Evolutionary conservation across 148 eudicot species (phyloP).

Genomic region (Bassia scoparia): DNA sequence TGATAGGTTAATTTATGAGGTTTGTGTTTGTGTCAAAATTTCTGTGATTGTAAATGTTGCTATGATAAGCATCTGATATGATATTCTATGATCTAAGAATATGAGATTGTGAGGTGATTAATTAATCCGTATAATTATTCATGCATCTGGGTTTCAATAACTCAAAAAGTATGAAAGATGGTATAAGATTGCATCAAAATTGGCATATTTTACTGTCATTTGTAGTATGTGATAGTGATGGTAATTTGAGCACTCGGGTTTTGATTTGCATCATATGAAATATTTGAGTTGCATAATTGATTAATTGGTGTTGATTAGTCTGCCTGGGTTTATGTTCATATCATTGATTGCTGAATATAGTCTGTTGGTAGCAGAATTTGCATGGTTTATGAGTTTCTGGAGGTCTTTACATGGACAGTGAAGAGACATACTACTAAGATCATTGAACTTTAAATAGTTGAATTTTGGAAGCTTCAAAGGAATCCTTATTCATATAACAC

Average conservation of each 20-base stretch:
- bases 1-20: neutral
- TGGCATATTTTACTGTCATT: neutral
- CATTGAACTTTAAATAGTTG: conserved; percentile 1
- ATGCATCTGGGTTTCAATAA: neutral
- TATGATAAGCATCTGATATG: neutral
- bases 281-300: neutral
- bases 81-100: neutral
- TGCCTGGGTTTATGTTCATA: neutral
- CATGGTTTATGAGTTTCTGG: conserved; percentile 25
- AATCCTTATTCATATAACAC: neutral
- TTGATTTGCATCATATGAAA: neutral
- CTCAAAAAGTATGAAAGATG: no score
- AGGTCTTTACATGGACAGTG: conserved; percentile 28
- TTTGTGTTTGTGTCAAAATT: neutral
- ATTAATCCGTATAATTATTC: neutral
- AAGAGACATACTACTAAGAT: conserved; percentile 15
- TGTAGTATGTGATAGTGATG: neutral
- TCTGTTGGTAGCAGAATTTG: conserved; percentile 33
- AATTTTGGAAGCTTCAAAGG: conserved; percentile 13
- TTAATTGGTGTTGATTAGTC: neutral
- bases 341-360: conserved; percentile 6
- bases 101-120: no score
- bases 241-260: neutral
- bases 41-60: neutral
- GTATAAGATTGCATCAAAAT: neutral